Conservation (phyloP, 306 rosid genomes). For the Cucurbita maxima region DNA sequence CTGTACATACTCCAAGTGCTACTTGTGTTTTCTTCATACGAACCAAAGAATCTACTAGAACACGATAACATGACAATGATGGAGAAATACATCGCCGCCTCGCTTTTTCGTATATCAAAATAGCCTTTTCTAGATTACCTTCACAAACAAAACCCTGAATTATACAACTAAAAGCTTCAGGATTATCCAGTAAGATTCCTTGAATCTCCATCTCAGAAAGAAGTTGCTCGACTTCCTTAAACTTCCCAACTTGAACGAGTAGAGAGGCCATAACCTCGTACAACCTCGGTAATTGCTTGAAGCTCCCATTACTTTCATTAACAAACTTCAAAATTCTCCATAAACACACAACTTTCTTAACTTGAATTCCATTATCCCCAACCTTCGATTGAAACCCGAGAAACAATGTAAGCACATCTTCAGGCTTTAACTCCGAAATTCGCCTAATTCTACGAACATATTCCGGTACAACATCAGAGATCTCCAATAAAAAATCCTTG, state of each 20-base stretch:
- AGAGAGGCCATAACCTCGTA: slow-evolving; percentile 53
- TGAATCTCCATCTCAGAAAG: slow-evolving; percentile 27
- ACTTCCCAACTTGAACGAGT: slow-evolving; percentile 44
- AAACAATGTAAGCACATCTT: slow-evolving; percentile 40
- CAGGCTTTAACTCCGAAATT: slow-evolving; percentile 27
- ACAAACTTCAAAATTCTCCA: slow-evolving; percentile 53
- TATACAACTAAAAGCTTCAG: slow-evolving; percentile 26
- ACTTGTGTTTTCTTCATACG: slow-evolving; percentile 23
- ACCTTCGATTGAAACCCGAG: slow-evolving; percentile 34
- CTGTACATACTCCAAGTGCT: slow-evolving; percentile 30
- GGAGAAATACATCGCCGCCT: slow-evolving; percentile 25
- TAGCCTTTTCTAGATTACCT: slow-evolving; percentile 42
- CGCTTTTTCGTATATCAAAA: slow-evolving; percentile 32
- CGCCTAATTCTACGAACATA: slow-evolving; percentile 47
- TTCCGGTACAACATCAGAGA: slow-evolving; percentile 46
- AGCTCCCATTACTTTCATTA: slow-evolving; percentile 12
- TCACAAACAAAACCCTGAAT: slow-evolving; percentile 34
- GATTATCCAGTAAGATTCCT: slow-evolving; percentile 21
- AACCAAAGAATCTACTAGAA: slow-evolving; percentile 37
- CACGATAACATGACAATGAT: slow-evolving; percentile 23
- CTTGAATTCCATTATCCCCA: slow-evolving; percentile 13
- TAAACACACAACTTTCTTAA: slow-evolving; percentile 46
- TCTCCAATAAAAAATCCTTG: slow-evolving; percentile 35
- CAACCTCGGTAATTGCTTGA: slow-evolving; percentile 32
- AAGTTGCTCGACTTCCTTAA: slow-evolving; percentile 48